Conservation (phyloP, 805 yeast genomes). For the Zygosaccharomyces pseudorouxii region DNA sequence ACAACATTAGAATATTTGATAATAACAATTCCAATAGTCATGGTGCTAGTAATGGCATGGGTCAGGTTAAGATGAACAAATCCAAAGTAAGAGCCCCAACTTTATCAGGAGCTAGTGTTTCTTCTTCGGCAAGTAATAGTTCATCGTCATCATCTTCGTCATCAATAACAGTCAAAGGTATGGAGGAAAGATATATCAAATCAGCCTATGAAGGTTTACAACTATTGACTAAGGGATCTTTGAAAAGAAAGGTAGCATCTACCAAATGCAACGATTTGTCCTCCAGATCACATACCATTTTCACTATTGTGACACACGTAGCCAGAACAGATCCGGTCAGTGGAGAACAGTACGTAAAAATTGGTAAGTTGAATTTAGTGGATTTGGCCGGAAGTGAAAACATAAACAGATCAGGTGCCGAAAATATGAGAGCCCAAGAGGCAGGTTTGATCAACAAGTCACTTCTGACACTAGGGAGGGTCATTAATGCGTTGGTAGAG, state of each 20-base stretch:
- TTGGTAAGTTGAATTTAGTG: slow-evolving; percentile 77
- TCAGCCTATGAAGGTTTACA: slow-evolving; percentile 49
- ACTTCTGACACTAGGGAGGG: slow-evolving; percentile 77
- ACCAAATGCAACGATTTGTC: slow-evolving; percentile 75
- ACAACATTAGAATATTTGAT: slow-evolving; percentile 49
- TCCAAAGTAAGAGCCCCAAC: slow-evolving; percentile 1
- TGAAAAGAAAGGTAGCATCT: slow-evolving; percentile 65
- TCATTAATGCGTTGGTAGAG: slow-evolving; percentile 68
- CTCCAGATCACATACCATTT: slow-evolving; percentile 76
- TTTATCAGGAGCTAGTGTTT: not conserved
- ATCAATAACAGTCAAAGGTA: slow-evolving; percentile 51
- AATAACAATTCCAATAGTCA: slow-evolving; percentile 29
- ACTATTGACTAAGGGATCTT: slow-evolving; percentile 52
- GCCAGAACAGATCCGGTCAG: slow-evolving; percentile 45
- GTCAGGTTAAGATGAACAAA: slow-evolving; percentile 1
- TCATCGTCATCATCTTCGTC: slow-evolving; percentile 32
- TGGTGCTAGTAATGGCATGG: not conserved
- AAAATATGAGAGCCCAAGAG: slow-evolving; percentile 77
- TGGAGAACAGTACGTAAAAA: slow-evolving; percentile 46
- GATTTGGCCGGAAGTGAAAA: slow-evolving; percentile 94
- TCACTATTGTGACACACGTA: slow-evolving; percentile 60
- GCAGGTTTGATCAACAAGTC: slow-evolving; percentile 90
- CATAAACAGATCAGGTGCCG: slow-evolving; percentile 77
- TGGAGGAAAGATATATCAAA: slow-evolving; percentile 50
- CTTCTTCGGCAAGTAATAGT: slow-evolving; percentile 8